Conservation (phyloP, 1,284 basidiomycete genomes). For the Tilletia setariae region DNA sequence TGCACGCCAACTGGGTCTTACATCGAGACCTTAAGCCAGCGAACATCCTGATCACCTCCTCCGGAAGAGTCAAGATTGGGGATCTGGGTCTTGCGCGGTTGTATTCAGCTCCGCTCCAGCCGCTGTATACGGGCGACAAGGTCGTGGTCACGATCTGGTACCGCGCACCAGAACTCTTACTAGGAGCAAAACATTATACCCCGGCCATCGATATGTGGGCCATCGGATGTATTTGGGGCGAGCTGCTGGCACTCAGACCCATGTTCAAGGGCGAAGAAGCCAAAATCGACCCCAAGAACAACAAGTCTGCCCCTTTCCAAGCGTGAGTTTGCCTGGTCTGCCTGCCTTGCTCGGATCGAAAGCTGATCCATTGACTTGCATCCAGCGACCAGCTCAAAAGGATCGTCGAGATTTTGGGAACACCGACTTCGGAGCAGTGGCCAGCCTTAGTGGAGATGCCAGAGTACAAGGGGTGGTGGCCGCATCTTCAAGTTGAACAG, state of each 20-base stretch:
- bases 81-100: constrained; percentile 91
- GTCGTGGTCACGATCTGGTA: constrained; percentile 99
- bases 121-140: constrained; percentile 76
- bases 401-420: constrained; percentile 91
- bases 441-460: constrained; percentile 77
- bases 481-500: constrained; percentile 30
- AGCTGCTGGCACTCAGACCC: constrained; percentile 83
- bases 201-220: constrained; percentile 98
- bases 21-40: constrained; percentile 98
- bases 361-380: constrained; percentile 48
- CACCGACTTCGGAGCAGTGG: constrained; percentile 81
- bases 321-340: constrained; percentile 30
- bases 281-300: constrained; percentile 69
- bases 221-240: constrained; percentile 93
- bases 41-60: constrained; percentile 88
- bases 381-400: constrained; percentile 81
- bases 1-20: constrained; percentile 90
- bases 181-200: constrained; percentile 95
- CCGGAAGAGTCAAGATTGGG: constrained; percentile 92
- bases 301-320: constrained; percentile 44
- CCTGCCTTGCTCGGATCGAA: too few relatives aligned
- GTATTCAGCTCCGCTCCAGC: constrained; percentile 77
- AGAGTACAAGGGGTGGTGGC: constrained; percentile 68
- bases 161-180: constrained; percentile 85
- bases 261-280: constrained; percentile 99